Base-by-base conservation (phyloP, 2,329 filamentous ascomycete species). In the Coniochaeta ligniaria region DNA sequence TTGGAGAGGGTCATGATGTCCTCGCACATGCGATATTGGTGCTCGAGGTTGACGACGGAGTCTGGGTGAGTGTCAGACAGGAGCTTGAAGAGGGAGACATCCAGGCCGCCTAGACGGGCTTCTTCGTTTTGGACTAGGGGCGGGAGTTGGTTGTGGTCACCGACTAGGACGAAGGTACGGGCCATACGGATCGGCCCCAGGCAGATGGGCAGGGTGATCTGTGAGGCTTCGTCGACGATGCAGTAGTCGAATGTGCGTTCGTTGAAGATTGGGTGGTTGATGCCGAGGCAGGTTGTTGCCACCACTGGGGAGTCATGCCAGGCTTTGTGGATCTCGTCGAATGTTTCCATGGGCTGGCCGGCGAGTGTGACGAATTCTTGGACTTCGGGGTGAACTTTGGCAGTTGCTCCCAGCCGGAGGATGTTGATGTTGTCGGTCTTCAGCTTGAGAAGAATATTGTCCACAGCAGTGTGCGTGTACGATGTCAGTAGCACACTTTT, bases 11-110 rank as follows among this genome's bases (percentile, higher is more conserved):
- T 83, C 94, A 98, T 98, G 63, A 99, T 90, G 63, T 99, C 95
- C 66, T 95, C 90, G 68, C 92, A 96, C 95, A 99, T 99, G 63
- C 95, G 91, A 71, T 99, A 99, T 72, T 99, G 95, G 69, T 97
- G 92, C 68, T 95, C 92, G 1, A 99, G 83, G 64, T 90, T 96
- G 63, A 96, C 91, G 2, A 99, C 93, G 0, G 92, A 92, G 55
- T 86, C 79, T 0, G 95, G 93, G 64, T 98, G 93, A 0, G 84
- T 83, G 69, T 98, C 95, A 1, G 92, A 97, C 14, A 99, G 83
- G 3, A 95, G 82, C 72, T 96, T 96, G 82, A 99, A 99, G 58
- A 99, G 80, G 71, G 91, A 96, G 54, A 97, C 83, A 72, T 99
- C 95, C 6, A 99, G 80, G 1, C 95, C 95, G 14, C 93, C 93